Conservation (phyloP, 2,329 filamentous ascomycete genomes). For the Hypoxylon rubiginosum region DNA sequence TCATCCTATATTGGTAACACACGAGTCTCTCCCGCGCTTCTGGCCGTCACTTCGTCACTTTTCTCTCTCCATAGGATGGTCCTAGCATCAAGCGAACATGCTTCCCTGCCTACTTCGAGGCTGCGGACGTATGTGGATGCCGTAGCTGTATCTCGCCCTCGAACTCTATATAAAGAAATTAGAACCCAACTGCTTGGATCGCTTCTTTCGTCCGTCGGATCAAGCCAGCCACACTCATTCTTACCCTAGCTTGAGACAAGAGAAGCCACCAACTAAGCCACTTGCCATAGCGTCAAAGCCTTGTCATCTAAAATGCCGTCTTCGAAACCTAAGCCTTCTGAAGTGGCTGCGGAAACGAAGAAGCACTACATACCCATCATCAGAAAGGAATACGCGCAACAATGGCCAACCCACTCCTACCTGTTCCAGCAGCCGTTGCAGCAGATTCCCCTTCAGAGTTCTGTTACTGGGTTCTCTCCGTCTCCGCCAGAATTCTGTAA, state of each 20-base stretch:
- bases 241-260: not conserved
- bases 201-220: conserved; percentile 16
- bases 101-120: conserved; percentile 26
- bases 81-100: conserved; percentile 31
- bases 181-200: conserved; percentile 18
- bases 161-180: conserved; percentile 34
- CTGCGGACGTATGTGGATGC: conserved; percentile 35
- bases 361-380: conserved; percentile 76
- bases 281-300: conserved; percentile 8
- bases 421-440: conserved; percentile 66
- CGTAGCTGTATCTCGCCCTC: conserved; percentile 28
- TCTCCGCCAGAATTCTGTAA: conserved; percentile 61
- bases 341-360: conserved; percentile 81
- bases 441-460: conserved; percentile 57
- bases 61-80: conserved; percentile 10
- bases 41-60: conserved; percentile 34
- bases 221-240: conserved; percentile 18
- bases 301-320: conserved; percentile 63
- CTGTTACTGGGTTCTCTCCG: conserved; percentile 53
- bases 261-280: conserved; percentile 3
- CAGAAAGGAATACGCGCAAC: conserved; percentile 65
- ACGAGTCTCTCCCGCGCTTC: conserved; percentile 40
- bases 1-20: conserved; percentile 49
- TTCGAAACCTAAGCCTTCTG: conserved; percentile 73
- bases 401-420: conserved; percentile 71